A percentile compares a stretch with the other conserved stretches of the same genome.
Evolutionary conservation across 2,329 filamentous ascomycete genomes (phyloP).

Genomic region (Diaporthe nobilis): DNA sequence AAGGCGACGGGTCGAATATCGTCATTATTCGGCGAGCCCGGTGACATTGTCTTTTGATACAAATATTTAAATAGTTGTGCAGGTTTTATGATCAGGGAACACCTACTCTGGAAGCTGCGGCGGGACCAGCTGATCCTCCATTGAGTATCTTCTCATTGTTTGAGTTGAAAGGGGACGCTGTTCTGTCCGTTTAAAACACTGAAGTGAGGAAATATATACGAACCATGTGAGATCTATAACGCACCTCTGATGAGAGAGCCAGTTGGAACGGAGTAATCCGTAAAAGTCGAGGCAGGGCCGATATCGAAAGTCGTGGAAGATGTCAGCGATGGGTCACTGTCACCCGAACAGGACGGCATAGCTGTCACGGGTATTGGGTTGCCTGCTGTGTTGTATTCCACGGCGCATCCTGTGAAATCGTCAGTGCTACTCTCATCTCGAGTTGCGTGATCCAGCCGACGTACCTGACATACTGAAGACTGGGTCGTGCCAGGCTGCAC

Average conservation of each 20-base stretch:
- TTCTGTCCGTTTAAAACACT: background rate
- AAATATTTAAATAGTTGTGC: background rate
- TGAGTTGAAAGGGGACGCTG: background rate
- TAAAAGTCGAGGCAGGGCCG: no score
- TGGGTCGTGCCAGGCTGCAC: background rate
- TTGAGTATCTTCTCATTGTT: background rate
- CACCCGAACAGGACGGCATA: background rate
- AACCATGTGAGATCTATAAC: background rate
- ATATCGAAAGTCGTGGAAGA: background rate
- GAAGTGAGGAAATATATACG: background rate
- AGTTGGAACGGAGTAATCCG: background rate
- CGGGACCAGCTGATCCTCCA: background rate
- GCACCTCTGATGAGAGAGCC: background rate
- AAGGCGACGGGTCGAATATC: background rate
- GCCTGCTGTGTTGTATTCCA: constrained; percentile 31
- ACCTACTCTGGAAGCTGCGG: background rate
- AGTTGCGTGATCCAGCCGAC: background rate
- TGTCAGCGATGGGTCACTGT: background rate
- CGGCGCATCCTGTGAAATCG: background rate
- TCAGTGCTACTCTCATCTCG: background rate
- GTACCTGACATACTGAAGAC: constrained; percentile 1
- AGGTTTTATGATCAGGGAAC: background rate
- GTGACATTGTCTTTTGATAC: background rate
- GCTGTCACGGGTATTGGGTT: background rate
- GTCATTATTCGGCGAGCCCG: background rate